A percentile compares a stretch with the other conserved stretches of the same genome.
Evolutionary conservation across 1,284 basidiomycete genomes (phyloP).

Genomic region (Pterulicium gracile): DNA sequence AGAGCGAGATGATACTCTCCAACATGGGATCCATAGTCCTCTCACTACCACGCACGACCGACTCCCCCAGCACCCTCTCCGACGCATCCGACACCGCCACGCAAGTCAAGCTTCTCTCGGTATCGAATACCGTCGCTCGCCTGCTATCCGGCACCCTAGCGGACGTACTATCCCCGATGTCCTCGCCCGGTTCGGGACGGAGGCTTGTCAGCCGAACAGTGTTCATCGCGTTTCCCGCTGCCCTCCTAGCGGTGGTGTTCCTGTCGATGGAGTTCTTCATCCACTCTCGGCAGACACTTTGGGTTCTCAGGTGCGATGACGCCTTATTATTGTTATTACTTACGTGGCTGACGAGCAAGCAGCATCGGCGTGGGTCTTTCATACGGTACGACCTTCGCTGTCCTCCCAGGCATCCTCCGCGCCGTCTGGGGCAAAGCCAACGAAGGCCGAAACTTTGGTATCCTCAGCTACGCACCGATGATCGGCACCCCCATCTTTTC

Average conservation of each 20-base stretch:
- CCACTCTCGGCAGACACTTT: not conserved
- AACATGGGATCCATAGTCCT: not conserved
- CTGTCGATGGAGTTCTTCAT: not conserved
- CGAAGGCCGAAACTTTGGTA: constrained; percentile 1
- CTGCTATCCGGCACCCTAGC: not conserved
- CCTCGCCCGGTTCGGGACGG: not conserved
- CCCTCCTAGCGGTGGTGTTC: not conserved
- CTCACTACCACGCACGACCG: not conserved
- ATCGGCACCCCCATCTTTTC: constrained; percentile 3
- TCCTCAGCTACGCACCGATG: constrained; percentile 1
- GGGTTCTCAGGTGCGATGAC: not conserved
- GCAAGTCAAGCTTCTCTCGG: not conserved
- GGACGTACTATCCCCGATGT: not conserved
- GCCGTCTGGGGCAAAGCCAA: not conserved
- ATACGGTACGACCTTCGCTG: not conserved
- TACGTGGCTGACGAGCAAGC: not conserved
- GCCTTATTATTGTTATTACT: not conserved
- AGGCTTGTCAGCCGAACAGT: not conserved
- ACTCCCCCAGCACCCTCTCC: not conserved
- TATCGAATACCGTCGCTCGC: not conserved
- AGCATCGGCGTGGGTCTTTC: not conserved
- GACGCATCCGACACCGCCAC: not conserved
- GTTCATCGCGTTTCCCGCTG: not conserved
- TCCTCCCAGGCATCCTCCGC: not conserved
- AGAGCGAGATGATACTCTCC: constrained; percentile 1